Evolutionary conservation across 768 basidiomycete genomes (phyloP), one percentile per base, ranked within the genome.

Genomic region (Suillus cothurnatus): DNA sequence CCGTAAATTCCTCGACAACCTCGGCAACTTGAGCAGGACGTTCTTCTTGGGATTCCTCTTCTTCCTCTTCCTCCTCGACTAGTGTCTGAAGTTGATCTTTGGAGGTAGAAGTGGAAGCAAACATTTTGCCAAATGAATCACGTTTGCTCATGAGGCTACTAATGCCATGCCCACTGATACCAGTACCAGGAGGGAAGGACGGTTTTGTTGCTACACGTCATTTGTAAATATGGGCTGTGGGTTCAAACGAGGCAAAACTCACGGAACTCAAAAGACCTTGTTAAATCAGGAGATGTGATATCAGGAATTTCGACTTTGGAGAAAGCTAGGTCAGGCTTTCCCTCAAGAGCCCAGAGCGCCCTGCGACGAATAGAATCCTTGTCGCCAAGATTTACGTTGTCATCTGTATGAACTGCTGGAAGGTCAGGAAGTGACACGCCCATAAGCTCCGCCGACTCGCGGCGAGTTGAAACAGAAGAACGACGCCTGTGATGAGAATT

Each of bases 401-500:
- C 88, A 38, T 93, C 89, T 2, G 87, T 81, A 32, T 81, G 79
- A 2, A 86, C 84, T 11, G 84, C 70, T 6, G 88, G 86, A 31
- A 93, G 82, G 66, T 88, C 86, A 15, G 91, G 88, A 45, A 92
- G 79, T 28, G 89, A 78, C 15, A 93, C 85, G 32, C 93, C 93
- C 92, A 97, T 95, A 72, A 97, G 81, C 71, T 96, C 95, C 21
- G 93, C 91, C 23, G 93, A 95, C 80, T 97, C 95, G 69, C 84
- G 85, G 66, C 94, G 89, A 47, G 94, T 96, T 12, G 95, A 94
- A 32, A 97, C 93, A 31, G 92, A 94, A 1, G 94, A 94, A 49
- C 87, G 86, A 57, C 95, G 92, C 17, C 87, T 84, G 71, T 96
- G 95, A 70, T 94, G 93, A 0, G 94, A 95, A 65, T 85, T 85